phyloP scores from a whole-genome alignment of 1,284 basidiomycete species.

The Papiliotrema laurentii region DNA sequence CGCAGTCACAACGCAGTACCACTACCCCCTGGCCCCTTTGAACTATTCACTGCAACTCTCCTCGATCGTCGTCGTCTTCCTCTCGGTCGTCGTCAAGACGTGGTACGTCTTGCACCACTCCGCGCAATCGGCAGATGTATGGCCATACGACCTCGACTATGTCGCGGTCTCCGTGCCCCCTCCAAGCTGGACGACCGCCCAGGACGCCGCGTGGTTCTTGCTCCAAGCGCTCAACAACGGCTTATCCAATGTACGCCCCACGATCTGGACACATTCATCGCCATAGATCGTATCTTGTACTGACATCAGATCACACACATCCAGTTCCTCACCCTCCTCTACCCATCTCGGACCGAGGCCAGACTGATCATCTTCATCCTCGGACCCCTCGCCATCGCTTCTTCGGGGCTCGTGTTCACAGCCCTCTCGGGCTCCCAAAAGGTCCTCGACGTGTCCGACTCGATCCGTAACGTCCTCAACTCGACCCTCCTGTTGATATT shows the following conservation, averaged over 20 bases:
- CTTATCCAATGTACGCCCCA: conserved; percentile 68
- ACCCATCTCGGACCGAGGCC: conserved; percentile 86
- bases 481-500: conserved; percentile 91
- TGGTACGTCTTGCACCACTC: conserved; percentile 65
- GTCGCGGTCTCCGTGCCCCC: conserved; percentile 77
- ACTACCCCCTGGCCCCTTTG: conserved; percentile 85
- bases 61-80: conserved; percentile 72
- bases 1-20: conserved; percentile 85
- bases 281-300: not conserved
- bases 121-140: conserved; percentile 61
- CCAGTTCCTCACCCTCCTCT: conserved; percentile 93
- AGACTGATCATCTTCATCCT: conserved; percentile 82
- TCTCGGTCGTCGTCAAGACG: conserved; percentile 70
- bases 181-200: conserved; percentile 60
- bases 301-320: conserved; percentile 81
- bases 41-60: conserved; percentile 88
- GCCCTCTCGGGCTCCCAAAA: conserved; percentile 56
- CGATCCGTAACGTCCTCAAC: conserved; percentile 90
- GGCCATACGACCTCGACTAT: conserved; percentile 96
- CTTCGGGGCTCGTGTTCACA: conserved; percentile 79
- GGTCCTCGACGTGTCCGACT: conserved; percentile 63
- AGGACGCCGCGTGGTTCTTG: conserved; percentile 75
- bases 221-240: conserved; percentile 82
- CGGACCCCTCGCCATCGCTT: conserved; percentile 80
- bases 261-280: not conserved